Conservation (phyloP, 495 filamentous ascomycete species). For the Penicillium turbatum region DNA sequence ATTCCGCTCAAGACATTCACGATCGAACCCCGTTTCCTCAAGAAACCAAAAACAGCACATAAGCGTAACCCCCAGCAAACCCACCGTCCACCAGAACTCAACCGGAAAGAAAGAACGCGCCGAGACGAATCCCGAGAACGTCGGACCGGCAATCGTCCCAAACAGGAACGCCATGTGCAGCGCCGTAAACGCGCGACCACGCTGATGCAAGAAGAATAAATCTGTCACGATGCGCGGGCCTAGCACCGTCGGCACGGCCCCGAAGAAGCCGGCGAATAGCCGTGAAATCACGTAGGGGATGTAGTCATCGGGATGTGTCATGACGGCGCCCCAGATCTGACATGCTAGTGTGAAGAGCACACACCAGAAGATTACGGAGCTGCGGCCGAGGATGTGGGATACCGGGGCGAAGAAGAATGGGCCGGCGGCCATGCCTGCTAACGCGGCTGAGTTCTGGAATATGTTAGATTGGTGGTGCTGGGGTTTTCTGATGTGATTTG, state of each 20-base stretch:
- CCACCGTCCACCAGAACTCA: constrained; percentile 51
- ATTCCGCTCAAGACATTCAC: constrained; percentile 15
- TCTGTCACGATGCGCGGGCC: constrained; percentile 41
- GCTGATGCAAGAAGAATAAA: constrained; percentile 46
- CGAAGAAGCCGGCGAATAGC: constrained; percentile 40
- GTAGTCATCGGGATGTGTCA: constrained; percentile 40
- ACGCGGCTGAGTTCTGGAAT: constrained; percentile 34
- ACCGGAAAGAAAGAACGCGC: constrained; percentile 37
- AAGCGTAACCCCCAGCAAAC: constrained; percentile 35
- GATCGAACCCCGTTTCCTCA: constrained; percentile 42
- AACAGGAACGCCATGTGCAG: constrained; percentile 40
- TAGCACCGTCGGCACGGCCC: constrained; percentile 34
- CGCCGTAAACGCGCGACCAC: constrained; percentile 41
- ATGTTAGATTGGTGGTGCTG: constrained; percentile 2
- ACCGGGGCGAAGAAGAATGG: constrained; percentile 43
- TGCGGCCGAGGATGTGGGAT: constrained; percentile 35
- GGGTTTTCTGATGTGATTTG: too few species aligned
- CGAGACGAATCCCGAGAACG: constrained; percentile 45
- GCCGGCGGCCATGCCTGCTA: constrained; percentile 40
- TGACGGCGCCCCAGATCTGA: constrained; percentile 40
- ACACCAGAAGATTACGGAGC: constrained; percentile 44
- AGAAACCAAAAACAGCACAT: constrained; percentile 43
- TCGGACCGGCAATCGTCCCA: constrained; percentile 40
- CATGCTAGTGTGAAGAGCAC: constrained; percentile 30
- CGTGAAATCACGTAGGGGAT: constrained; percentile 44